Evolutionary conservation across 2,329 filamentous ascomycete genomes (phyloP).

Genomic region (Colletotrichum sp.): DNA sequence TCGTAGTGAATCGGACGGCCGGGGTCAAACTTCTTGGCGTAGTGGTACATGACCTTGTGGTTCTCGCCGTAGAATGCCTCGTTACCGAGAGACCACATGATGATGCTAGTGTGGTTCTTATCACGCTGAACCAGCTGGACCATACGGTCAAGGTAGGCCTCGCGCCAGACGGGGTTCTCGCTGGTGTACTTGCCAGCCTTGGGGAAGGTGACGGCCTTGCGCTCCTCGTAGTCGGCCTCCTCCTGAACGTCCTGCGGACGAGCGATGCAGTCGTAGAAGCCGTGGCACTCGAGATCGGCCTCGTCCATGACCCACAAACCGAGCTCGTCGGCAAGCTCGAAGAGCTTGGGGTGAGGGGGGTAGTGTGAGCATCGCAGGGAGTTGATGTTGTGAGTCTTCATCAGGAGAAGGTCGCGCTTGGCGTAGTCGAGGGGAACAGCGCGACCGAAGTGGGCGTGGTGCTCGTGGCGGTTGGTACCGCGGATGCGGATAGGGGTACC

Average conservation of each 20-base stretch:
- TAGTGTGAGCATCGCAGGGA: conserved; percentile 73
- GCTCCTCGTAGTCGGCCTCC: conserved; percentile 63
- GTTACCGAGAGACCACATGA: conserved; percentile 77
- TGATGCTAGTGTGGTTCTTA: conserved; percentile 73
- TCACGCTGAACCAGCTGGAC: conserved; percentile 69
- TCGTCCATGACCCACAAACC: conserved; percentile 65
- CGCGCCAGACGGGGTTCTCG: conserved; percentile 65
- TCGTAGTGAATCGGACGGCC: conserved; percentile 70
- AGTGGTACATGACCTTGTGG: conserved; percentile 70
- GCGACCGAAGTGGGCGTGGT: conserved; percentile 68
- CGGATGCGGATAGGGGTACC: conserved; percentile 64
- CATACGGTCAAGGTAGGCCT: conserved; percentile 72
- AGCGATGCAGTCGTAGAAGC: conserved; percentile 55
- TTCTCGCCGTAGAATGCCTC: conserved; percentile 76
- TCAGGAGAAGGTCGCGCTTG: conserved; percentile 64
- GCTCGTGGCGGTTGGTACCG: conserved; percentile 74
- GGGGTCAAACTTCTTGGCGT: conserved; percentile 61
- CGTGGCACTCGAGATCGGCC: conserved; percentile 58
- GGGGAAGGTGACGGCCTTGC: conserved; percentile 60
- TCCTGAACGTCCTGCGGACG: conserved; percentile 57
- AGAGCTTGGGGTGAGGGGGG: conserved; percentile 64
- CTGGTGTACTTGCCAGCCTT: conserved; percentile 63
- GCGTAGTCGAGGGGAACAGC: conserved; percentile 68
- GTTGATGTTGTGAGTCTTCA: conserved; percentile 76
- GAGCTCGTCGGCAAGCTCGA: conserved; percentile 68